Base-by-base conservation (phyloP, 768 basidiomycete genomes). In the Boletus vermiculosoides region DNA sequence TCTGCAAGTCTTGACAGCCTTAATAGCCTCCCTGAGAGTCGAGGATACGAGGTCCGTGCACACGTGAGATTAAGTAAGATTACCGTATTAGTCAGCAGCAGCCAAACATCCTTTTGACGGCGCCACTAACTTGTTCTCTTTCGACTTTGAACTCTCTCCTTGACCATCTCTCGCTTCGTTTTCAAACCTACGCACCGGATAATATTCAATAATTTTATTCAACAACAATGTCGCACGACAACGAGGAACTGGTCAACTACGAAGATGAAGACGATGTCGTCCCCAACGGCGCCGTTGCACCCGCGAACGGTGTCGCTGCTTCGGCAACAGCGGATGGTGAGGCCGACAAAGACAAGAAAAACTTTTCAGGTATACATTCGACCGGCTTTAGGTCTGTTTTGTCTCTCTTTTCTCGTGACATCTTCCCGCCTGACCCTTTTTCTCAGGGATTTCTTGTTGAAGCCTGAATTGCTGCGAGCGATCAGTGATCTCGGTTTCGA, bases 401-500 rank as follows among this genome's bases (percentile, higher is more conserved):
- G 3, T 45, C 15, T 5, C 15, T 5, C 51, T 59, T 66, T 66
- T 64, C 46, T 40, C 33, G 12, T 31, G 4, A 5, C 5, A 16
- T 28, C 2, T 28, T 15, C 4, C 3, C 12, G 7, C n/a, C 54
- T 68, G 18, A 70, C 56, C 12, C 33, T 42, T 52, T 48, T 61
- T 55, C 23, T 25, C 53, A 97, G 94, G 73, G 97, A 99, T 73
- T 99, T 99, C 80, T 79, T 99, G 72, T 79, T 98, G 74, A 99
- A 98, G 78, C 93, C 97, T 39, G 97, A 98, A 72, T 75, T 99
- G 59, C 83, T 98, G 66, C 89, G 97, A 57, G 95, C 97, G 49
- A 99, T 99, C 73, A 94, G 92, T 75, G 97, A 99, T 69, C 80
- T 99, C n/a, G 97, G 97, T 73, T 99, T 99, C 69, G 97, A 99